Evolutionary conservation across 2,329 filamentous ascomycete species (phyloP).

Genomic region (Cyanodermella asteris): DNA sequence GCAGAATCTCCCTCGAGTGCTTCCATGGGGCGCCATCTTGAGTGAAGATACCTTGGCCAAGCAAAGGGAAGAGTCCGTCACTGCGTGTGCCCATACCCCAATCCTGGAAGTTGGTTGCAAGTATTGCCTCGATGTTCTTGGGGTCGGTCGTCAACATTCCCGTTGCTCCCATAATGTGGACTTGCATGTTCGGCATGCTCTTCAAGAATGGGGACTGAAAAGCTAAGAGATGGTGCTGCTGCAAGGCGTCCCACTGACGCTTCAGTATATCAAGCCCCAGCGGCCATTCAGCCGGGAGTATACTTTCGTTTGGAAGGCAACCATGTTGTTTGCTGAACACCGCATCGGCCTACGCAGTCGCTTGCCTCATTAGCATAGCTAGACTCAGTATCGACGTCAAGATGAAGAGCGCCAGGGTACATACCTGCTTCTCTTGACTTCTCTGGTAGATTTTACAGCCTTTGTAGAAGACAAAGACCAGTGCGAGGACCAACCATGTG

Average conservation of each 20-base stretch:
- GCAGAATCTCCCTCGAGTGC: conserved; percentile 14
- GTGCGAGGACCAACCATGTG: no score
- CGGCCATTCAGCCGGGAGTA: conserved; percentile 5
- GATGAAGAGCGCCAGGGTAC: no score
- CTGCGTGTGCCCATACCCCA: conserved; percentile 11
- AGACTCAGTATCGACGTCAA: no score
- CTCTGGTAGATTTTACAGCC: no score
- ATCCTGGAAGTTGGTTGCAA: conserved; percentile 7
- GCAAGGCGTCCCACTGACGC: conserved; percentile 2
- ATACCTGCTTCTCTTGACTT: no score
- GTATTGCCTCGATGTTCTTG: conserved; percentile 5
- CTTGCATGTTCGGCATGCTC: conserved; percentile 3
- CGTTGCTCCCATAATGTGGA: conserved; percentile 3
- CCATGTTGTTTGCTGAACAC: conserved; percentile 3
- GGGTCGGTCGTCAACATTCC: conserved; percentile 4
- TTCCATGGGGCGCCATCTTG: conserved; percentile 15
- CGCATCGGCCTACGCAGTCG: not conserved
- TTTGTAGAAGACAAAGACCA: no score
- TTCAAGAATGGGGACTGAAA: conserved; percentile 4
- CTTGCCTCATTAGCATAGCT: no score
- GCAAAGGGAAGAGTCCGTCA: conserved; percentile 10
- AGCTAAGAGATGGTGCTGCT: conserved; percentile 4
- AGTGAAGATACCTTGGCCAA: conserved; percentile 17
- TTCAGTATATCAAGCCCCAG: conserved; percentile 4
- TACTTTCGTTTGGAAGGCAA: conserved; percentile 3